Evolutionary conservation across 495 filamentous ascomycete genomes (phyloP), one percentile per base, ranked within the genome.

Genomic region (Podospora sp.): DNA sequence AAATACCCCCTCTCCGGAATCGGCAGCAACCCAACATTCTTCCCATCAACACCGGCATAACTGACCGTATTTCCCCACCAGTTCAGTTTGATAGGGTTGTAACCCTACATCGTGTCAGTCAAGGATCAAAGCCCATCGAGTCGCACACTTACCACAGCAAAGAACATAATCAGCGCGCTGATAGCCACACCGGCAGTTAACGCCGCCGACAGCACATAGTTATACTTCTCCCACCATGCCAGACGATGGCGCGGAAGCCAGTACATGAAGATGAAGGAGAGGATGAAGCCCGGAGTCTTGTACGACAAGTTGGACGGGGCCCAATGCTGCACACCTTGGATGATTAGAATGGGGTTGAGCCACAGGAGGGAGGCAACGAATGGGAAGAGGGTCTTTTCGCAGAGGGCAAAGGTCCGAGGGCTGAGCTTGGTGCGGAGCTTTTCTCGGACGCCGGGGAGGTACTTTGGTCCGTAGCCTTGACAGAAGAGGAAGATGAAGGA

Each of bases 61-160:
- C 71, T 73, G 20, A 85, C 82, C 0, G 65, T 78, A 22, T 84
- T 87, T 0, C 89, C 88, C 88, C 87, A 90, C 89, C 89, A 91
- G 0, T 68, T 64, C 8, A 87, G 79, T 68, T 82, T 80, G n/a
- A 74, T 60, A 0, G 81, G 82, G 22, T 81, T 73, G 51, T 84
- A 86, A 21, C 80, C 40, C 40, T 46, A 46, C 16, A 12, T 14
- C n/a, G 11, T 2, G 40, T 46, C 40, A 46, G 40, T 18, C 12
- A 46, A 46, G 6, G 12, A 12, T 12, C 33, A 36, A 36, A 5
- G 12, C 9, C 9, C 40, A 46, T 2, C 9, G 11, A 46, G 5
- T 2, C 40, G 16, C 12, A 46, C 5, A 46, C 40, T 6, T 18
- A 46, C 78, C 7, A 91, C 75, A 0, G 87, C 79, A 63, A 90